These are phyloP conservation scores for Bjerkandera adusta DNA, from an alignment of 1,284 basidiomycete genomes.

Conservation along the genomic window DNA sequence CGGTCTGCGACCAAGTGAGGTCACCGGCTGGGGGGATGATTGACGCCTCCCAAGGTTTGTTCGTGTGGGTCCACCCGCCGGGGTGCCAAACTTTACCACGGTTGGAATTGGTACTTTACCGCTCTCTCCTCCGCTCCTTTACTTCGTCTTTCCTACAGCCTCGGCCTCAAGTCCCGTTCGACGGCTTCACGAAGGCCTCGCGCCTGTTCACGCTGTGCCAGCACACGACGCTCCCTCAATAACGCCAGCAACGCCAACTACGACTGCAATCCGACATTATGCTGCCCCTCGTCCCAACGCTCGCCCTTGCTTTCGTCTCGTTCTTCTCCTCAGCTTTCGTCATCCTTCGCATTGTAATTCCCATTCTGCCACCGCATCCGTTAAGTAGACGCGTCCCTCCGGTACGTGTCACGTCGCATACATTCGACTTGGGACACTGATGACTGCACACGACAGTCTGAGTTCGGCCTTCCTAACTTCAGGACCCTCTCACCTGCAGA, in stretches of 20 bases:
- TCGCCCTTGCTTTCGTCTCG: constrained; percentile 65
- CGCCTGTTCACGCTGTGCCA: constrained; percentile 31
- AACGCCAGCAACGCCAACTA: constrained; percentile 17
- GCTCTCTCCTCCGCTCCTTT: constrained; percentile 14
- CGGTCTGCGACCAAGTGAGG: no score
- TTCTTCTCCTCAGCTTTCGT: constrained; percentile 69
- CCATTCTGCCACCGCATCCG: constrained; percentile 67
- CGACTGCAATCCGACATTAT: constrained; percentile 35
- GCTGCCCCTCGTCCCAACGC: constrained; percentile 62
- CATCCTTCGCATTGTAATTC: constrained; percentile 67
- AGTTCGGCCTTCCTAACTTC: constrained; percentile 69
- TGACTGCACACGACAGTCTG: constrained; percentile 43
- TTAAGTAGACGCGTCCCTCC: constrained; percentile 68
- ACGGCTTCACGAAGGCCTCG: constrained; percentile 35
- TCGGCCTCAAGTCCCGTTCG: constrained; percentile 29
- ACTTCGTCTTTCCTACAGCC: constrained; percentile 25
- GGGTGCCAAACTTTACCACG: constrained; percentile 27
- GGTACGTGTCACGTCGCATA: constrained; percentile 49
- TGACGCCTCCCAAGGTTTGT: constrained; percentile 19
- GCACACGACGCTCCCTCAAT: constrained; percentile 28
- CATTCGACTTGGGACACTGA: constrained; percentile 9
- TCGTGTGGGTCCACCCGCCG: constrained; percentile 28
- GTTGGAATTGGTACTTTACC: constrained; percentile 26
- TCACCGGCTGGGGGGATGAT: no score
- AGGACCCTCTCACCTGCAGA: constrained; percentile 60